Conservation (phyloP, 1,284 basidiomycete genomes). For the Sporisorium sorghi region DNA sequence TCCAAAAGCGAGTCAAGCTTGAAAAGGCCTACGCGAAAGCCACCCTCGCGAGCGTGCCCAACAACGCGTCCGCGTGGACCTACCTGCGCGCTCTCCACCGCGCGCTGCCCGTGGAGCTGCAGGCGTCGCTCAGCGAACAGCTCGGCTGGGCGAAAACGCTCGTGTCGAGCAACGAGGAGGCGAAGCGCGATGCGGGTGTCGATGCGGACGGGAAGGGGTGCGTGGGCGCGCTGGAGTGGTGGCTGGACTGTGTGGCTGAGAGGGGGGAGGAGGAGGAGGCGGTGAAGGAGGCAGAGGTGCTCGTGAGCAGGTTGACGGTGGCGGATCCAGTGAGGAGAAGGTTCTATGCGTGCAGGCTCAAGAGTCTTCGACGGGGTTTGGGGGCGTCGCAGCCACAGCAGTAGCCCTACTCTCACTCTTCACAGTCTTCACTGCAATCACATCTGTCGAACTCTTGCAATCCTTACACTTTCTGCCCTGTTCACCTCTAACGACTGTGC, state of each 20-base stretch:
- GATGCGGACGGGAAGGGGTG: constrained; percentile 38
- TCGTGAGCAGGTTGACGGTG: constrained; percentile 34
- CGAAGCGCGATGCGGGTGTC: constrained; percentile 26
- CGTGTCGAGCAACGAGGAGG: constrained; percentile 33
- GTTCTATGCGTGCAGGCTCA: constrained; percentile 47
- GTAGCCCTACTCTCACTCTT: background rate
- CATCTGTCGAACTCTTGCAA: background rate
- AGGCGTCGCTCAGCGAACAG: background rate
- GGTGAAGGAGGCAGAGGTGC: constrained; percentile 22
- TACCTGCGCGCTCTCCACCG: constrained; percentile 58
- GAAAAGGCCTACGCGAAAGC: constrained; percentile 49
- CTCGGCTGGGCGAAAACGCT: constrained; percentile 25
- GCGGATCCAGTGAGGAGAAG: constrained; percentile 52
- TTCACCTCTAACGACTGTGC: no score
- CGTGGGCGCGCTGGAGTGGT: constrained; percentile 61
- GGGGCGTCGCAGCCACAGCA: constrained; percentile 3
- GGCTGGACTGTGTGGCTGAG: constrained; percentile 43
- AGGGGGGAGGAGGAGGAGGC: background rate
- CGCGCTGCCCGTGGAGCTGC: background rate
- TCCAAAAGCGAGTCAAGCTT: constrained; percentile 13
- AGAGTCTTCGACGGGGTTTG: constrained; percentile 11
- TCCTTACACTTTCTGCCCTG: background rate
- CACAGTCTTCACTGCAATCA: background rate
- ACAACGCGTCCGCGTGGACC: constrained; percentile 64
- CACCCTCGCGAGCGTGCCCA: constrained; percentile 43